These are phyloP conservation scores for Chaetoceros tenuissimus DNA, from an alignment of 108 stramenopile species.

Conservation along the genomic window DNA sequence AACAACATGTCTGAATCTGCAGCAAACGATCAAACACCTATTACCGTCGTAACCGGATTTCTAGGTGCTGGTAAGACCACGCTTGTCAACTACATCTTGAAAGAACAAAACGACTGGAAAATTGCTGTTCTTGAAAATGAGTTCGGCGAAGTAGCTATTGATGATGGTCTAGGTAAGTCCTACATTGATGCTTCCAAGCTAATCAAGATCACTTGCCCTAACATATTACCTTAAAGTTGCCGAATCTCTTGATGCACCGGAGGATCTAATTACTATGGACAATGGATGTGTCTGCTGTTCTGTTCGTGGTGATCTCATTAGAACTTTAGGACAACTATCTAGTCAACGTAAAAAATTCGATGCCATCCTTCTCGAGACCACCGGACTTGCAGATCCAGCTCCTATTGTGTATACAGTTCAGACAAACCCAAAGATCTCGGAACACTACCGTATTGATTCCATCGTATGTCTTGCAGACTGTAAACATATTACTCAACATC, in stretches of 20 bases:
- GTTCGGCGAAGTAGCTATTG: constrained; percentile 94
- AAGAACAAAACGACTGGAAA: constrained; percentile 93
- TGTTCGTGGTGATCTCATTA: constrained; percentile 94
- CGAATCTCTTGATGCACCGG: constrained; percentile 82
- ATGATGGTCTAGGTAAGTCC: constrained; percentile 84
- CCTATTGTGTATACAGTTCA: constrained; percentile 95
- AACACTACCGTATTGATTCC: constrained; percentile 78
- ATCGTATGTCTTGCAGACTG: constrained; percentile 90
- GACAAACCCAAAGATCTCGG: constrained; percentile 84
- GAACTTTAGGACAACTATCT: constrained; percentile 84
- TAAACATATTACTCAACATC: constrained; percentile 81
- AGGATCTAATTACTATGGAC: constrained; percentile 98
- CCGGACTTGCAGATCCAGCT: constrained; percentile 93
- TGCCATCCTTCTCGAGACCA: constrained; percentile 92
- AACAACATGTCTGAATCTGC: constrained; percentile 25
- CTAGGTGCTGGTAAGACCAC: constrained; percentile 97
- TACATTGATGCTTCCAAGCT: background rate
- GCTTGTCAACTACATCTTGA: constrained; percentile 96
- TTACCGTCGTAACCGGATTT: constrained; percentile 90
- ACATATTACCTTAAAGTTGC: too few species aligned
- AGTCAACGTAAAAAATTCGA: constrained; percentile 87
- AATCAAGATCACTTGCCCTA: too few species aligned
- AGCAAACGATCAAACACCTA: constrained; percentile 63
- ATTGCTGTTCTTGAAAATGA: constrained; percentile 99
- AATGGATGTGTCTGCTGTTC: constrained; percentile 99